A percentile compares a stretch with the other conserved stretches of the same genome.
phyloP scores from a whole-genome alignment of 176 grass and related monocot genomes.

The Eragrostis nindensis region DNA sequence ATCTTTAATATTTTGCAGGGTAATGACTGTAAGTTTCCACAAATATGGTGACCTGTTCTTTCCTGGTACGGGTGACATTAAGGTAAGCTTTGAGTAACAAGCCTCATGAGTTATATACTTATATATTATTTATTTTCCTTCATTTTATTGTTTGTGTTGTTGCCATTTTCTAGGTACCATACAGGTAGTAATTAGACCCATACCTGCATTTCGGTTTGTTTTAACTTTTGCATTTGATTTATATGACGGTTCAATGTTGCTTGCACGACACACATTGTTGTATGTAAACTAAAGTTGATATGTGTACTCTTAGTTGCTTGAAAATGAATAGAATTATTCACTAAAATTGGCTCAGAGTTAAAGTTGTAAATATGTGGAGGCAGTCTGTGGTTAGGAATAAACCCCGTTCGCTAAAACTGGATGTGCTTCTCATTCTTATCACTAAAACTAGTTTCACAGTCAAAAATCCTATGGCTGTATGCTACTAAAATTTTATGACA shows the following conservation, averaged over 20 bases:
- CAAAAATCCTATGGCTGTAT: not conserved
- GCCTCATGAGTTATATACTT: not conserved
- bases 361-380: slow-evolving; percentile 6
- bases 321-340: slow-evolving; percentile 20
- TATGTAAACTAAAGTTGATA: not conserved
- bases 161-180: slow-evolving; percentile 3
- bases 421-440: not conserved
- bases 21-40: slow-evolving; percentile 99
- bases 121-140: not conserved
- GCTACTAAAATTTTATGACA: not conserved
- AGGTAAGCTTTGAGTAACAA: slow-evolving; percentile 54
- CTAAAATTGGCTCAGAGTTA: not conserved
- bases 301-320: not conserved
- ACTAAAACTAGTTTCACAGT: not conserved
- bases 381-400: not conserved
- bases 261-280: not conserved
- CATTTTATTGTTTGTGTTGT: slow-evolving; percentile 11
- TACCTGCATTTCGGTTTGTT: slow-evolving; percentile 4
- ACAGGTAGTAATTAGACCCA: not conserved
- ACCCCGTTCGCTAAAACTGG: not conserved
- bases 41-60: slow-evolving; percentile 97
- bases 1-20: slow-evolving; percentile 54
- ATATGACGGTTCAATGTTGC: not conserved
- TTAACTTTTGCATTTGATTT: slow-evolving; percentile 15
- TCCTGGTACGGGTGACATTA: slow-evolving; percentile 94